Evolutionary conservation across 768 basidiomycete species (phyloP).

Genomic region (Suillus luteus): DNA sequence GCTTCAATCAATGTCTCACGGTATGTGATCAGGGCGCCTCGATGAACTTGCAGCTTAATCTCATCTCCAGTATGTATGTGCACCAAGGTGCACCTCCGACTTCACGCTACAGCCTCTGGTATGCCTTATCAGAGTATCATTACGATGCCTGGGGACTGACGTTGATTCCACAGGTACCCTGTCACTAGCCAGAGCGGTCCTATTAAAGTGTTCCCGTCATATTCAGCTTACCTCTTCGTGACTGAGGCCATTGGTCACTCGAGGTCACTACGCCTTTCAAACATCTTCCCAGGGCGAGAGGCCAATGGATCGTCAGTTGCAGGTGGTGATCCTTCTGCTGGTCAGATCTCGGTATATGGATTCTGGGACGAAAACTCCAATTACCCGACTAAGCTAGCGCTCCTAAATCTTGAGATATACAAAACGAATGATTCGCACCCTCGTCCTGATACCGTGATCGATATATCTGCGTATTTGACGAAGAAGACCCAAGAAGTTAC

Average conservation of each 20-base stretch:
- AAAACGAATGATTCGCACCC: constrained; percentile 45
- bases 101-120: constrained; percentile 50
- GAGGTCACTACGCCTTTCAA: constrained; percentile 44
- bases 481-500: constrained; percentile 31
- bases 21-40: constrained; percentile 23
- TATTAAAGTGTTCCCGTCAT: constrained; percentile 54
- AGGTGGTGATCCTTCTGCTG: constrained; percentile 46
- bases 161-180: constrained; percentile 42
- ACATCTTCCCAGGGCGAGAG: constrained; percentile 54
- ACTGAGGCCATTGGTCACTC: constrained; percentile 49
- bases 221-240: constrained; percentile 53
- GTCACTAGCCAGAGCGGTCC: constrained; percentile 50
- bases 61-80: constrained; percentile 43
- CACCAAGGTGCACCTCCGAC: constrained; percentile 54
- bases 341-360: constrained; percentile 53
- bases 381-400: constrained; percentile 47
- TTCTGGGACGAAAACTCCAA: constrained; percentile 43
- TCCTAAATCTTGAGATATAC: constrained; percentile 53
- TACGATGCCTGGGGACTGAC: neutral
- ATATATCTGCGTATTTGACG: constrained; percentile 45
- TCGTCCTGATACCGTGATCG: constrained; percentile 47
- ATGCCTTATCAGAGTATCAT: constrained; percentile 11
- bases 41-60: neutral
- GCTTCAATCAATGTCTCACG: constrained; percentile 49
- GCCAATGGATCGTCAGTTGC: constrained; percentile 52